Evolutionary conservation across 805 yeast species (phyloP).

Genomic region (Torulaspora gathmanii): DNA sequence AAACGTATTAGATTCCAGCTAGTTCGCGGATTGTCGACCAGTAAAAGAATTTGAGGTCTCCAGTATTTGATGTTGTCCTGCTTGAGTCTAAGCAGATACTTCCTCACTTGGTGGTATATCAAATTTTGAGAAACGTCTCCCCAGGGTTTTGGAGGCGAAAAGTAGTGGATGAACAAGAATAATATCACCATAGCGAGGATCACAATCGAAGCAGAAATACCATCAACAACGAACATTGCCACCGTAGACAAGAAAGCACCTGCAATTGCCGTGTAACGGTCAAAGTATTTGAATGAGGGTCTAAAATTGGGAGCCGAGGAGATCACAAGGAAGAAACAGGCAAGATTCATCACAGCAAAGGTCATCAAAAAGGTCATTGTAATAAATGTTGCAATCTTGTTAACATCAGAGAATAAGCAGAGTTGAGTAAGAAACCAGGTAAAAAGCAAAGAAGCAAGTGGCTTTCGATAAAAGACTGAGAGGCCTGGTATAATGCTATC

Average conservation of each 20-base stretch:
- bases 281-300: constrained; percentile 89
- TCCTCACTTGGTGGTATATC: constrained; percentile 94
- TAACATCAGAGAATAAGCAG: constrained; percentile 83
- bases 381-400: constrained; percentile 89
- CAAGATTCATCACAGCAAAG: constrained; percentile 86
- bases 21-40: constrained; percentile 89
- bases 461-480: constrained; percentile 56
- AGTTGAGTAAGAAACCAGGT: constrained; percentile 83
- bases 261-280: constrained; percentile 68
- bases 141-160: constrained; percentile 93
- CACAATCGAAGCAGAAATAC: constrained; percentile 75
- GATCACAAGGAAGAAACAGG: constrained; percentile 80
- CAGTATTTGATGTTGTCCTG: constrained; percentile 96
- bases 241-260: constrained; percentile 67
- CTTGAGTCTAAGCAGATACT: constrained; percentile 68
- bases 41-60: constrained; percentile 89
- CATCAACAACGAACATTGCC: constrained; percentile 95
- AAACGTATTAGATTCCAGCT: constrained; percentile 88
- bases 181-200: constrained; percentile 60
- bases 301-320: constrained; percentile 98
- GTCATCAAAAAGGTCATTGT: constrained; percentile 98
- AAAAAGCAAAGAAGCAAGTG: constrained; percentile 58
- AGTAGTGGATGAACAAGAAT: constrained; percentile 77
- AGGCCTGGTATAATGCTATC: constrained; percentile 86
- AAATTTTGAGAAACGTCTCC: constrained; percentile 96